Evolutionary conservation across 805 yeast species (phyloP), one percentile per base, ranked within the genome.

Genomic region (Sungouiozyma ichnusensis): DNA sequence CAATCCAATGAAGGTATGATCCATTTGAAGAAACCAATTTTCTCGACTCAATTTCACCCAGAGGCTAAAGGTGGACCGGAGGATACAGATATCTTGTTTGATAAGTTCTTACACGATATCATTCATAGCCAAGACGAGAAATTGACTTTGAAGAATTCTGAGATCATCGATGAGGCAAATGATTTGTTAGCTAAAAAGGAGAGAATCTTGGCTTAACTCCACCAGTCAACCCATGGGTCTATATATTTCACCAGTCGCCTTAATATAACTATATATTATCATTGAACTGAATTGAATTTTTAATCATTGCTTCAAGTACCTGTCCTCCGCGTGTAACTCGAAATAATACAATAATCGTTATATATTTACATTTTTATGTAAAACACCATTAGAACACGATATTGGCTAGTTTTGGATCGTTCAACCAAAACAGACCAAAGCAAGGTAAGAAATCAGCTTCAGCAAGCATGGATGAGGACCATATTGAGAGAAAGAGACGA

Each of bases 41-140:
- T 90, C 68, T 85, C 96, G 33, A 86, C 96, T 2, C 98, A 92
- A 66, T 92, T 92, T 75, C 99, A 92, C 64, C 99, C 99, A 38
- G 99, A 92, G 67, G 97, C 98, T 44, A 90, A 87, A 69, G 97
- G 98, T 55, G 99, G 99, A 53, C 99, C 99, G 45, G 73, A 83
- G 56, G 99, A 92, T 65, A 84, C 96, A 13, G 75, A 86, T 2
- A 85, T 78, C 67, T 71, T 92, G 64, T 92, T 92, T 54, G 97
- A 92, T 71, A 85, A 79, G 64, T 92, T 85, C 67, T 79, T 92
- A 54, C 74, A 69, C 33, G 72, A 81, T 56, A 80, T 92, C 49
- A 71, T 68, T 37, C 66, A 65, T 37, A 86, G 75, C 71, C 74
- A 54, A 37, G 57, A 58, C 31, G 50, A 54, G 38, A 67, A 67